These are phyloP conservation scores for Magnusiomyces clavatus DNA, from an alignment of 1,139 yeast species.

Conservation along the genomic window DNA sequence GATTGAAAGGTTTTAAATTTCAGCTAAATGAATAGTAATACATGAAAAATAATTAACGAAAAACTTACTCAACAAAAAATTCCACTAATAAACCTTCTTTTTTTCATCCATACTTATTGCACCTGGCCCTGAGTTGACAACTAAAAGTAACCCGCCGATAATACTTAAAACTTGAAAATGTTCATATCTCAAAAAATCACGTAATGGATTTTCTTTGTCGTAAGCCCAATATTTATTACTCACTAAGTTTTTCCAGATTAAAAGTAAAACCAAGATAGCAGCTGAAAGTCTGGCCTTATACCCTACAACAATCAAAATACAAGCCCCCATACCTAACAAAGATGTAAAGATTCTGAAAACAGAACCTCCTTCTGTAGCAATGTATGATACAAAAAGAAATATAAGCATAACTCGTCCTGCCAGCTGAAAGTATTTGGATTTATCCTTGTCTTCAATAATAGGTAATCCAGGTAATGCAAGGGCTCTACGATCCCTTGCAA, in stretches of 20 bases:
- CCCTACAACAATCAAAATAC: conserved; percentile 80
- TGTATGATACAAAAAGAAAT: conserved; percentile 78
- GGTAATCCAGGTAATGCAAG: conserved; percentile 86
- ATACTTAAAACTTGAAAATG: conserved; percentile 92
- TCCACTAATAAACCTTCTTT: conserved; percentile 70
- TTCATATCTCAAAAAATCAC: conserved; percentile 89
- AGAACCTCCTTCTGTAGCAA: conserved; percentile 34
- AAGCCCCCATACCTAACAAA: conserved; percentile 61
- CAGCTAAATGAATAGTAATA: no score
- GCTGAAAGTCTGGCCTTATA: conserved; percentile 92
- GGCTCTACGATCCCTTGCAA: conserved; percentile 70
- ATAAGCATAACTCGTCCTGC: conserved; percentile 87
- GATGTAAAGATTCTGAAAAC: conserved; percentile 52
- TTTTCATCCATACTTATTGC: conserved; percentile 89
- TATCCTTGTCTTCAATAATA: conserved; percentile 72
- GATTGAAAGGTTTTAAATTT: no score
- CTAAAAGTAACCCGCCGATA: conserved; percentile 86
- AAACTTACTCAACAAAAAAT: no score
- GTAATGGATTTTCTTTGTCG: conserved; percentile 59
- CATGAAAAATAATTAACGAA: no score
- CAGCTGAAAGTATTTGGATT: conserved; percentile 74
- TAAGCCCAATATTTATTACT: conserved; percentile 88
- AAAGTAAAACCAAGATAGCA: conserved; percentile 60
- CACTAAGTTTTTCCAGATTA: conserved; percentile 67
- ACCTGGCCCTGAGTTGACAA: conserved; percentile 96